Conservation (phyloP, 1,139 yeast species). For the Debaryomycetaceae sp. region DNA sequence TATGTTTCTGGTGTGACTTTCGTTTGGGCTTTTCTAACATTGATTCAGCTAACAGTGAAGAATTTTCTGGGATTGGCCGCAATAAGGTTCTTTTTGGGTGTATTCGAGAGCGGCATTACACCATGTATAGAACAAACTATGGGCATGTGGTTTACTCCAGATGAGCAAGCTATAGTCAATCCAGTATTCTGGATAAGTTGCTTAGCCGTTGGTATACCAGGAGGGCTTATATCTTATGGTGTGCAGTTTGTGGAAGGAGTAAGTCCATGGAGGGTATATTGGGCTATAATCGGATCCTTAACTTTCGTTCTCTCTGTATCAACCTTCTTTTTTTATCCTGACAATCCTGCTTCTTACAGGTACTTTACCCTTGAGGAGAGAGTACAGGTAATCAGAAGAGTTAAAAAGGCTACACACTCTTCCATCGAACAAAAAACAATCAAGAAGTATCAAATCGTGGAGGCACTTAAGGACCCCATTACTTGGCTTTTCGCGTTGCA, state of each 20-base stretch:
- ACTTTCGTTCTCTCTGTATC: slow-evolving; percentile 29
- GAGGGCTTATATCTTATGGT: slow-evolving; percentile 46
- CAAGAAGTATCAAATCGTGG: slow-evolving; percentile 40
- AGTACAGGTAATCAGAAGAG: slow-evolving; percentile 44
- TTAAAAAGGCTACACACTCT: slow-evolving; percentile 33
- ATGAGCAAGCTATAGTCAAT: slow-evolving; percentile 37
- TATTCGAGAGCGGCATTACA: slow-evolving; percentile 40
- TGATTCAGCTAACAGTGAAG: slow-evolving; percentile 35
- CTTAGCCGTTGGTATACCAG: slow-evolving; percentile 40
- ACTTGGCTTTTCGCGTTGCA: slow-evolving; percentile 42
- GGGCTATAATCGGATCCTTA: slow-evolving; percentile 41
- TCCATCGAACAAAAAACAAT: slow-evolving; percentile 44
- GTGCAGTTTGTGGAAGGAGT: slow-evolving; percentile 19
- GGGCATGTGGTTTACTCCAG: slow-evolving; percentile 41
- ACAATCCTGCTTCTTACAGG: slow-evolving; percentile 39
- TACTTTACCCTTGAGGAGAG: slow-evolving; percentile 36
- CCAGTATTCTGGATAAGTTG: slow-evolving; percentile 46
- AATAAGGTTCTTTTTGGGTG: slow-evolving; percentile 43
- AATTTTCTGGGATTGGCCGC: slow-evolving; percentile 39
- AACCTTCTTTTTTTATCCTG: slow-evolving; percentile 35
- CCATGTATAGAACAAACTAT: slow-evolving; percentile 38
- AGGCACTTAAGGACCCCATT: slow-evolving; percentile 44
- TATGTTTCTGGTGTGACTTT: slow-evolving; percentile 18
- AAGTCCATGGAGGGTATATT: slow-evolving; percentile 24
- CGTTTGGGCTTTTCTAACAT: slow-evolving; percentile 37